Evolutionary conservation across 1,284 basidiomycete genomes (phyloP).

Genomic region (Neolentinus lepideus): DNA sequence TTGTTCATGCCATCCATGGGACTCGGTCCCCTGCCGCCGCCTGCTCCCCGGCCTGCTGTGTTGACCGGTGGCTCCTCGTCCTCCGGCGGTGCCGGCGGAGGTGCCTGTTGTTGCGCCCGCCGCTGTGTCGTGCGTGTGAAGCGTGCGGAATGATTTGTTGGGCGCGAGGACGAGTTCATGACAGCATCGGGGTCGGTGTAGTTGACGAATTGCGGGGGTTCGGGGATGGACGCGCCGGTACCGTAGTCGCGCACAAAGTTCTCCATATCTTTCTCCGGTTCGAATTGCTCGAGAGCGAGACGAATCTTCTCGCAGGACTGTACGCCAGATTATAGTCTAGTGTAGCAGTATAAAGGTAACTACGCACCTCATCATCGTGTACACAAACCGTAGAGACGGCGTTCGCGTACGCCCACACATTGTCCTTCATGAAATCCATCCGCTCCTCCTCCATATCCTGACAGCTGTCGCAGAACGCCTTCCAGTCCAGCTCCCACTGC

Average conservation of each 20-base stretch:
- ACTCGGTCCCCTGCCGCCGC: slow-evolving; percentile 14
- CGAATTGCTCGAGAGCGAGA: slow-evolving; percentile 76
- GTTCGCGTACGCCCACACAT: slow-evolving; percentile 95
- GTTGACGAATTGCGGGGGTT: slow-evolving; percentile 79
- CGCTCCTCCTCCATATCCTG: slow-evolving; percentile 97
- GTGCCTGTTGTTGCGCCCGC: slow-evolving; percentile 22
- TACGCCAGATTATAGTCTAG: background rate
- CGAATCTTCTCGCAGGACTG: slow-evolving; percentile 89
- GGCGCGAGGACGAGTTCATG: slow-evolving; percentile 46
- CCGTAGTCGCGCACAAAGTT: slow-evolving; percentile 81
- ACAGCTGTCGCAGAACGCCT: slow-evolving; percentile 85
- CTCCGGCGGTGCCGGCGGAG: slow-evolving; percentile 25
- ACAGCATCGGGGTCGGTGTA: slow-evolving; percentile 60
- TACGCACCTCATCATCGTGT: slow-evolving; percentile 86
- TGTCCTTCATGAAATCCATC: slow-evolving; percentile 90
- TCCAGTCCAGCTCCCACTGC: slow-evolving; percentile 96
- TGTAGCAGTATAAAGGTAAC: background rate
- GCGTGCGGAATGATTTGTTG: slow-evolving; percentile 46
- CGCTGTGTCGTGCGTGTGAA: slow-evolving; percentile 55
- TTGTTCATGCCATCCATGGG: background rate
- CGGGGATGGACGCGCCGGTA: slow-evolving; percentile 80
- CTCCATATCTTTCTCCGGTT: slow-evolving; percentile 78
- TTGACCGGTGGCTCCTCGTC: slow-evolving; percentile 45
- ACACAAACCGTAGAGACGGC: slow-evolving; percentile 94
- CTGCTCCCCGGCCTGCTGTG: slow-evolving; percentile 60